Percentiles rank a stretch among this genome's conserved stretches.
Evolutionary conservation across 2,329 filamentous ascomycete genomes (phyloP).

Genomic region (Tolypocladium pustulatum): DNA sequence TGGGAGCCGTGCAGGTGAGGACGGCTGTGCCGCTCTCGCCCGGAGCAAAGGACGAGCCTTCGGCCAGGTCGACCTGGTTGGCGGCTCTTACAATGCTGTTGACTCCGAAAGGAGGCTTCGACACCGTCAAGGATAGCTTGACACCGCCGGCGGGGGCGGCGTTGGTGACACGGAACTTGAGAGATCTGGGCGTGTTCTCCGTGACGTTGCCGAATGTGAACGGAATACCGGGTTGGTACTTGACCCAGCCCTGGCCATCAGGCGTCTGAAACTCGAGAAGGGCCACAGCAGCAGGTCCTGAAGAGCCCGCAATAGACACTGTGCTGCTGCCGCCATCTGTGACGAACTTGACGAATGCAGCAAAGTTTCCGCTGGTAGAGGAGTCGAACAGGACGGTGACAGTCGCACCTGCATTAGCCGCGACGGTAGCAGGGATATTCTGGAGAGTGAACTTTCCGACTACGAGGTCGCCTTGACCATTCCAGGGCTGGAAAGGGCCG

Average conservation of each 20-base stretch:
- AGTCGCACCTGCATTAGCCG: conserved; percentile 24
- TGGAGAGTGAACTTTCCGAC: conserved; percentile 38
- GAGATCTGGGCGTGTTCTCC: conserved; percentile 34
- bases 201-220: conserved; percentile 47
- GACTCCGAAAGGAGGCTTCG: conserved; percentile 48
- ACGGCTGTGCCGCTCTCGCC: conserved; percentile 40
- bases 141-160: conserved; percentile 32
- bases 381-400: conserved; percentile 38
- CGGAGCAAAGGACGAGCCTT: conserved; percentile 39
- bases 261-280: conserved; percentile 43
- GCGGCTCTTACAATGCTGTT: conserved; percentile 40
- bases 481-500: conserved; percentile 32
- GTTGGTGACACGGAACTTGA: conserved; percentile 45
- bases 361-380: conserved; percentile 33
- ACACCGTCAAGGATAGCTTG: conserved; percentile 44
- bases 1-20: conserved; percentile 44
- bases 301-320: conserved; percentile 36
- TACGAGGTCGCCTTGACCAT: conserved; percentile 21
- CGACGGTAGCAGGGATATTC: conserved; percentile 33
- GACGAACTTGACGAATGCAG: conserved; percentile 34
- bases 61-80: conserved; percentile 47
- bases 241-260: conserved; percentile 39
- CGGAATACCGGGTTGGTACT: conserved; percentile 27
- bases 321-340: conserved; percentile 38
- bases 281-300: conserved; percentile 37